Percentiles rank a stretch among this genome's conserved stretches.
phyloP scores from a whole-genome alignment of 106 monocot species.

The Apostasia shenzhenica region DNA sequence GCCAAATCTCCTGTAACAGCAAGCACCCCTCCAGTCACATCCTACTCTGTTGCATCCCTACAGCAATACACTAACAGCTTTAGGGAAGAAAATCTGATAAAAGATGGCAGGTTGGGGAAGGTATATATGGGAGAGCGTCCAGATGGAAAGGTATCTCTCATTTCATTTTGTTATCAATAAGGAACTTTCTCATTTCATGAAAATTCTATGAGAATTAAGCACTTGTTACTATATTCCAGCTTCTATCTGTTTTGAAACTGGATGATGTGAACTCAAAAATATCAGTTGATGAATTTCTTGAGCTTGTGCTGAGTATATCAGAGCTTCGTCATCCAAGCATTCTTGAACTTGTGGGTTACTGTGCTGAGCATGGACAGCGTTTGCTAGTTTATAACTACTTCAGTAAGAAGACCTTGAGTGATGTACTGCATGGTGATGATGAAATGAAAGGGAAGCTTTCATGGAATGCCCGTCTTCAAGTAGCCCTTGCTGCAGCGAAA shows the following conservation, averaged over 20 bases:
- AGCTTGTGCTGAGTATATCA: slow-evolving; percentile 58
- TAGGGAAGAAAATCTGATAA: slow-evolving; percentile 72
- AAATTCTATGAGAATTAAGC: not conserved
- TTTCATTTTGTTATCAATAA: not conserved
- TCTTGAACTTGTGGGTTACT: slow-evolving; percentile 88
- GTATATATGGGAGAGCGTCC: slow-evolving; percentile 69
- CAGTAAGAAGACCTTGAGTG: slow-evolving; percentile 63
- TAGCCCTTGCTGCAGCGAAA: slow-evolving; percentile 86
- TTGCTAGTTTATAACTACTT: slow-evolving; percentile 82
- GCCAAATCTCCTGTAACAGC: slow-evolving; percentile 15
- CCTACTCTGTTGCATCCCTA: slow-evolving; percentile 80
- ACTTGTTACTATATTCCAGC: slow-evolving; percentile 31
- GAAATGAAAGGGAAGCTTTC: slow-evolving; percentile 54
- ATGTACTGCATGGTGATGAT: slow-evolving; percentile 68
- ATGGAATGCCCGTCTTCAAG: slow-evolving; percentile 74
- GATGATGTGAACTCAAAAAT: slow-evolving; percentile 58
- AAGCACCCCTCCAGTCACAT: slow-evolving; percentile 36
- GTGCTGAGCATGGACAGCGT: slow-evolving; percentile 79
- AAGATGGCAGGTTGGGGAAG: slow-evolving; percentile 69
- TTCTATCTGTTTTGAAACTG: slow-evolving; percentile 83
- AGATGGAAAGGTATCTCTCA: slow-evolving; percentile 66
- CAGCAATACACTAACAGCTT: slow-evolving; percentile 98
- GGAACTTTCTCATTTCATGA: not conserved
- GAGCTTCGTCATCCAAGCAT: slow-evolving; percentile 82
- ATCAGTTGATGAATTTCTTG: slow-evolving; percentile 61